phyloP scores from a whole-genome alignment of 331 rosid genomes.

The Stylosanthes scabra region DNA sequence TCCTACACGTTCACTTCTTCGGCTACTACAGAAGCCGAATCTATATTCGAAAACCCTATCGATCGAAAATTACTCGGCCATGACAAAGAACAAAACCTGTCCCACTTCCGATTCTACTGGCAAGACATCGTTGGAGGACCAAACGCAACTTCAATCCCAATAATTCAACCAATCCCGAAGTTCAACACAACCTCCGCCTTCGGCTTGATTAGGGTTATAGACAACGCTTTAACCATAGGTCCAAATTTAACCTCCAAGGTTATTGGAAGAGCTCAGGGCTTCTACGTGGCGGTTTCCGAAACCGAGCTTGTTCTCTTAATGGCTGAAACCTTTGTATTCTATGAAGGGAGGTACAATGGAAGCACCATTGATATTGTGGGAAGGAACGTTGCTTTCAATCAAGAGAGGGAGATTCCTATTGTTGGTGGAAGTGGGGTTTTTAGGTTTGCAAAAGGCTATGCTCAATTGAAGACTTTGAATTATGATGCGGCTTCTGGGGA shows the following conservation, averaged over 20 bases:
- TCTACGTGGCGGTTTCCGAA: constrained; percentile 13
- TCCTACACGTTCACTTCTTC: background rate
- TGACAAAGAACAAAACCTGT: background rate
- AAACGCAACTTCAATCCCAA: constrained; percentile 7
- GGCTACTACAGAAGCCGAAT: background rate
- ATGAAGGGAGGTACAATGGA: constrained; percentile 37
- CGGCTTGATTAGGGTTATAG: constrained; percentile 23
- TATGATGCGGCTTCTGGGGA: constrained; percentile 11
- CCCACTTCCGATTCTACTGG: constrained; percentile 39
- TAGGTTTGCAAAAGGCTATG: constrained; percentile 46
- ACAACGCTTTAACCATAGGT: constrained; percentile 35
- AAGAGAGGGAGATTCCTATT: constrained; percentile 39
- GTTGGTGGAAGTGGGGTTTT: constrained; percentile 49
- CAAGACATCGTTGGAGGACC: constrained; percentile 30
- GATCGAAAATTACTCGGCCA: background rate
- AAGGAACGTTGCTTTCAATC: background rate
- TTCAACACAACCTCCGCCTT: background rate
- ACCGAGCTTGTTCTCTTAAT: constrained; percentile 12
- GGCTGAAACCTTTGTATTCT: constrained; percentile 26
- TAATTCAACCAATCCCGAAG: background rate
- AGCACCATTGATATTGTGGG: constrained; percentile 39
- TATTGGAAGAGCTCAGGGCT: constrained; percentile 43
- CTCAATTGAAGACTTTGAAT: constrained; percentile 5
- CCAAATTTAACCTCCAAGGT: constrained; percentile 27
- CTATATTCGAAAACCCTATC: constrained; percentile 12